A percentile compares a stretch with the other conserved stretches of the same genome.
These are phyloP conservation scores for Candida quercuum DNA, from an alignment of 805 yeast species.

Conservation along the genomic window DNA sequence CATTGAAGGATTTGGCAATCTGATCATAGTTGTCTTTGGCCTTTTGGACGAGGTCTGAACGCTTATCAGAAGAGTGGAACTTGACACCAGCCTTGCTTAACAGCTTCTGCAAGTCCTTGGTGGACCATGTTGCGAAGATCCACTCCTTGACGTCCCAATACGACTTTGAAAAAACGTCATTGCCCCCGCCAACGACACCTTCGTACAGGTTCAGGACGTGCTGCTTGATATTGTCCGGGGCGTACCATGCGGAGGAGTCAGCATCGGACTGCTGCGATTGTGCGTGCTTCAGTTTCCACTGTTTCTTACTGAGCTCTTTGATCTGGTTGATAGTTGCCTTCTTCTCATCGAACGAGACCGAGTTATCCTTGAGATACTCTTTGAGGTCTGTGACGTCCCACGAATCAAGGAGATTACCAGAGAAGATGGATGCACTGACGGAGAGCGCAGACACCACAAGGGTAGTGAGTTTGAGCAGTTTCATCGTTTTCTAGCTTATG, in stretches of 20 bases:
- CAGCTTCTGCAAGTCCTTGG: conserved; percentile 27
- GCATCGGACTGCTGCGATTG: not conserved
- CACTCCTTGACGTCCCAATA: conserved; percentile 29
- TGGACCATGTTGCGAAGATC: conserved; percentile 46
- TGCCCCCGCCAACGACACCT: not conserved
- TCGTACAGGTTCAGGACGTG: conserved; percentile 8
- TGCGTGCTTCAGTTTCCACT: conserved; percentile 20
- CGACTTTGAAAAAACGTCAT: not conserved
- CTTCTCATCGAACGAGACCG: conserved; percentile 18
- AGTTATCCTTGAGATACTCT: conserved; percentile 29
- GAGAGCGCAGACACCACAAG: conserved; percentile 12
- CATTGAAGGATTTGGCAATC: conserved; percentile 30
- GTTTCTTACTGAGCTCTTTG: conserved; percentile 23
- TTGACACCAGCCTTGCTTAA: conserved; percentile 28
- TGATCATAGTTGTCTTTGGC: conserved; percentile 37
- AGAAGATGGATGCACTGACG: conserved; percentile 8
- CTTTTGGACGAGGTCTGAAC: conserved; percentile 35
- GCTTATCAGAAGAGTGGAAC: conserved; percentile 23
- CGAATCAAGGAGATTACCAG: conserved; percentile 12
- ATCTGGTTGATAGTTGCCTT: conserved; percentile 21
- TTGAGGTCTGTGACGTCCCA: conserved; percentile 32
- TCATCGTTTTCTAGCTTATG: conserved; percentile 7
- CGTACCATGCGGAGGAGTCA: conserved; percentile 9
- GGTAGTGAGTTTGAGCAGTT: conserved; percentile 4
- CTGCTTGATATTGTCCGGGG: conserved; percentile 10